Evolutionary conservation across 1,139 yeast genomes (phyloP), one percentile per base, ranked within the genome.

Genomic region (Waltiozyma sp.): DNA sequence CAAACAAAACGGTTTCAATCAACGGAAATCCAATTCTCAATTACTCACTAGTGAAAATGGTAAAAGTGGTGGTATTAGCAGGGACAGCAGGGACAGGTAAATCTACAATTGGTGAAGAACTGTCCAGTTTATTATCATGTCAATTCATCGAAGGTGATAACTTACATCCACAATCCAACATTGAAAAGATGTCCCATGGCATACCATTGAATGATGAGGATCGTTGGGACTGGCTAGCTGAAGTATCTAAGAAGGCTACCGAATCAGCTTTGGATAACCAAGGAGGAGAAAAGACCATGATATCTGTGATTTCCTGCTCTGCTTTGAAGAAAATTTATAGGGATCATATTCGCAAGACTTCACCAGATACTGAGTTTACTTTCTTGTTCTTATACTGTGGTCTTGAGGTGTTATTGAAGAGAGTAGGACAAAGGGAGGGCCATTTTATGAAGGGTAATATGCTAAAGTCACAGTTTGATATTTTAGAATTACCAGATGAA

Each of bases 41-140:
- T n/a, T n/a, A n/a, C n/a, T n/a, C n/a, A n/a, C n/a, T n/a, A n/a
- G n/a, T n/a, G n/a, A n/a, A 15, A n/a, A 49, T 49, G 50, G 36
- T 40, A n/a, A 49, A 42, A 5, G 69, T 68, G 3, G 51, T 69
- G 23, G 63, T 71, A 3, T 62, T 75, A n/a, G 95, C 93, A 2
- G 98, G 98, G 0, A 95, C 97, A 2, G 88, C 96, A 0, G 96
- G 96, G 13, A 83, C 95, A 3, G 97, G 97, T 2, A 89, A 89
- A 60, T 72, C 93, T 28, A 85, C 96, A 2, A 72, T 84, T 26
- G 94, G 87, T 0, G 63, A 64, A n/a, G 55, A 62, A 19, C 58
- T 89, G 33, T 60, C 83, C 1, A 47, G 61, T 19, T 53, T 21
- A 61, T 34, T 65, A 71, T 39, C 52, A 62, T 2, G 70, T 81